Conservation (phyloP, 805 yeast genomes). For the Ogataea polymorpha region DNA sequence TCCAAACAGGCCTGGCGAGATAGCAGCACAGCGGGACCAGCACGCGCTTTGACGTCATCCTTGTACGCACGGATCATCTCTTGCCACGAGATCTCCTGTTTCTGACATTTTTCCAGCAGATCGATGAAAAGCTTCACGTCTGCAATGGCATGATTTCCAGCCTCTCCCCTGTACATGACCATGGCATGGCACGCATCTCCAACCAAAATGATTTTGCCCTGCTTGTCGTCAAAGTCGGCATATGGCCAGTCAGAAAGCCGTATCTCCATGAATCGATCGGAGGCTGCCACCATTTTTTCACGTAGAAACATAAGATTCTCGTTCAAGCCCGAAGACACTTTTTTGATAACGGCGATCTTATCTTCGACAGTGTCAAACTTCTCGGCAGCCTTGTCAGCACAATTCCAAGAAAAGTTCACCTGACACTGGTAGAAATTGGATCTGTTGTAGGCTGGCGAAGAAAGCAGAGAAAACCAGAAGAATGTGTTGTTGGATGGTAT, state of each 20-base stretch:
- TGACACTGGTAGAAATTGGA: slow-evolving; percentile 16
- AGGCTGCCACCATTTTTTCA: slow-evolving; percentile 7
- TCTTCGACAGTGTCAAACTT: slow-evolving; percentile 11
- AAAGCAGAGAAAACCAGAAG: slow-evolving; percentile 30
- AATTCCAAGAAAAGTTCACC: slow-evolving; percentile 21
- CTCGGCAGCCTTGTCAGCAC: slow-evolving; percentile 8
- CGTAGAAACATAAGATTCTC: slow-evolving; percentile 8
- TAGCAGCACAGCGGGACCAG: slow-evolving; percentile 21
- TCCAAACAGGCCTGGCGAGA: slow-evolving; percentile 30
- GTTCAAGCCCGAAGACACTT: slow-evolving; percentile 11
- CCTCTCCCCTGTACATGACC: slow-evolving; percentile 26
- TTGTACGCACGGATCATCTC: slow-evolving; percentile 6
- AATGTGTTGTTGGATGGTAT: slow-evolving; percentile 26
- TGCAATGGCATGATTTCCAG: slow-evolving; percentile 22
- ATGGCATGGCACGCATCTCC: slow-evolving; percentile 39
- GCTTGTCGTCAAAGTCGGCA: slow-evolving; percentile 16
- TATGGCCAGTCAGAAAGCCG: slow-evolving; percentile 16
- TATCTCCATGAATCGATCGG: slow-evolving; percentile 12
- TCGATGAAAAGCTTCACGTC: slow-evolving; percentile 15
- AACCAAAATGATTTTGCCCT: slow-evolving; percentile 29
- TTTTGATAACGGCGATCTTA: slow-evolving; percentile 5
- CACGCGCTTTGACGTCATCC: slow-evolving; percentile 11
- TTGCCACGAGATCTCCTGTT: slow-evolving; percentile 6
- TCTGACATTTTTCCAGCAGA: slow-evolving; percentile 6
- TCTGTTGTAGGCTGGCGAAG: slow-evolving; percentile 15